Conservation (phyloP, 805 yeast genomes). For the Ogataea pilisensis region DNA sequence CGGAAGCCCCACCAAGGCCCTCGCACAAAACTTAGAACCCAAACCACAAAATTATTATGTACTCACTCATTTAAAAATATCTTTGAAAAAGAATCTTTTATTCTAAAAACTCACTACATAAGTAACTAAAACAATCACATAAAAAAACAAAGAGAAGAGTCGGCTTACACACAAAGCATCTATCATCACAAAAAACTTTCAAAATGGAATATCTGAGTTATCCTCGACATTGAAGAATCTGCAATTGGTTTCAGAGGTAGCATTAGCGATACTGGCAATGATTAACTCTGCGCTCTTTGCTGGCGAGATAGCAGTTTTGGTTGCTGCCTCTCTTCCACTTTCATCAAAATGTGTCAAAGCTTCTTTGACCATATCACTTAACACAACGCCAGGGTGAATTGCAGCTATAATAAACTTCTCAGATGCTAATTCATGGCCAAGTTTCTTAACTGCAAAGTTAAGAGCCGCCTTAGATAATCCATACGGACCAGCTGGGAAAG, state of each 20-base stretch:
- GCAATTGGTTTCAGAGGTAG: neutral
- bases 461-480: slow-evolving; percentile 31
- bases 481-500: neutral
- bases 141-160: too few relatives aligned
- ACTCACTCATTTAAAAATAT: too few relatives aligned
- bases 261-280: neutral
- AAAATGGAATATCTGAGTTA: neutral
- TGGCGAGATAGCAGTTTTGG: neutral
- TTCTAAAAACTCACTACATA: too few relatives aligned
- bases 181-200: too few relatives aligned
- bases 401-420: slow-evolving; percentile 29
- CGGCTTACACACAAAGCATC: too few relatives aligned
- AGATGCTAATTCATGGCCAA: slow-evolving; percentile 24
- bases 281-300: neutral
- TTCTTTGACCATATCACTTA: slow-evolving; percentile 31
- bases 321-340: neutral
- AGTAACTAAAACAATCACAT: too few relatives aligned
- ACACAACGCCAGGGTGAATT: slow-evolving; percentile 38
- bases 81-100: too few relatives aligned
- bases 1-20: too few relatives aligned
- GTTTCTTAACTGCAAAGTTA: slow-evolving; percentile 28
- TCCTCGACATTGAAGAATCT: neutral
- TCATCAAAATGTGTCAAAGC: neutral
- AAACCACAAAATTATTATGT: too few relatives aligned
- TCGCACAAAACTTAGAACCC: too few relatives aligned